phyloP scores from a whole-genome alignment of 2,329 filamentous ascomycete genomes.

The Alternaria brassicicola region DNA sequence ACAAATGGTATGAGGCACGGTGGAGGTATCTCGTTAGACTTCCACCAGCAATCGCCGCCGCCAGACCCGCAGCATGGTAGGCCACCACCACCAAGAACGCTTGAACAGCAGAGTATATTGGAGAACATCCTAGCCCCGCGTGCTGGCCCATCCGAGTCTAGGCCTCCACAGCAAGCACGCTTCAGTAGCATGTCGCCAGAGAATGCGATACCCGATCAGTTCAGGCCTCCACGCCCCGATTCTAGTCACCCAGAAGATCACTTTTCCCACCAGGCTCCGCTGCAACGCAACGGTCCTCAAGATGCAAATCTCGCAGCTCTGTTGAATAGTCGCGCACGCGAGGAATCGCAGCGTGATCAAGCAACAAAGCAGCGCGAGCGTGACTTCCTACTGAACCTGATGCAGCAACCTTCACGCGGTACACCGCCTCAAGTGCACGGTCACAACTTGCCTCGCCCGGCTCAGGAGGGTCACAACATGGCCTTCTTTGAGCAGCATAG shows the following conservation, averaged over 20 bases:
- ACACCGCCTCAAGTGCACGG: slow-evolving; percentile 44
- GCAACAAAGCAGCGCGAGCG: slow-evolving; percentile 65
- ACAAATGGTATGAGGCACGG: slow-evolving; percentile 40
- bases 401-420: slow-evolving; percentile 63
- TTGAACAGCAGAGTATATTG: slow-evolving; percentile 46
- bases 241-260: slow-evolving; percentile 41
- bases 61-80: slow-evolving; percentile 35
- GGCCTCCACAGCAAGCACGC: slow-evolving; percentile 37
- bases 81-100: slow-evolving; percentile 33
- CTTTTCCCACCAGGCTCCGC: slow-evolving; percentile 39
- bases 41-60: slow-evolving; percentile 39
- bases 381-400: slow-evolving; percentile 85
- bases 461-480: slow-evolving; percentile 40
- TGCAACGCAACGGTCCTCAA: slow-evolving; percentile 38
- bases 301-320: slow-evolving; percentile 44
- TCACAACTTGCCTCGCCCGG: slow-evolving; percentile 46
- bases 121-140: slow-evolving; percentile 46
- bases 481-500: slow-evolving; percentile 44
- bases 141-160: slow-evolving; percentile 37
- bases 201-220: slow-evolving; percentile 39
- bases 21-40: slow-evolving; percentile 41
- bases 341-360: slow-evolving; percentile 46
- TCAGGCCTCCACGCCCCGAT: slow-evolving; percentile 39
- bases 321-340: slow-evolving; percentile 49
- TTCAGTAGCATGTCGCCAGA: slow-evolving; percentile 47